Conservation (phyloP, 2,329 filamentous ascomycete species). For the Beauveria brongniartii region DNA sequence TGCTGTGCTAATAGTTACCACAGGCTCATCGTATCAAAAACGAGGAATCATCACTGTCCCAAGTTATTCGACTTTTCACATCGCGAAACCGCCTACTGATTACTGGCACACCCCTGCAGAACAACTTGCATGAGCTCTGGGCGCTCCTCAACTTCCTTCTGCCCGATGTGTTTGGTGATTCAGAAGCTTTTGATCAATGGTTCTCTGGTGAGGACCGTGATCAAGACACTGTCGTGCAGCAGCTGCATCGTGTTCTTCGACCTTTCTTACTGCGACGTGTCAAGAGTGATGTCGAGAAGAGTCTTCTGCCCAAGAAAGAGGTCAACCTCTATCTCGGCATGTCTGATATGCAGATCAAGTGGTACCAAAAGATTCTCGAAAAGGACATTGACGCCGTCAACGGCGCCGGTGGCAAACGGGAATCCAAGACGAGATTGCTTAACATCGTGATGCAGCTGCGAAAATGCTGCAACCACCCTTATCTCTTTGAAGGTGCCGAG, state of each 20-base stretch:
- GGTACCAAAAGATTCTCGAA: constrained; percentile 98
- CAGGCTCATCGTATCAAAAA: constrained; percentile 95
- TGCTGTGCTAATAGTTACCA: not conserved
- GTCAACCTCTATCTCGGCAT: constrained; percentile 95
- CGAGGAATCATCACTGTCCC: constrained; percentile 91
- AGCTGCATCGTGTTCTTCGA: constrained; percentile 84
- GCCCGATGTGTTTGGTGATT: constrained; percentile 96
- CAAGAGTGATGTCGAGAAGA: constrained; percentile 97
- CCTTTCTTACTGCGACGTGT: constrained; percentile 93
- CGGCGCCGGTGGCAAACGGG: constrained; percentile 88
- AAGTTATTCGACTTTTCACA: constrained; percentile 93
- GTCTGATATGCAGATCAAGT: constrained; percentile 98
- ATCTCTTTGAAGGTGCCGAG: constrained; percentile 94
- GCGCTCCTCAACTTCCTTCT: constrained; percentile 93
- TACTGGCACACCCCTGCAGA: constrained; percentile 92
- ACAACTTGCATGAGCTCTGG: constrained; percentile 97
- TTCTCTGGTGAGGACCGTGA: constrained; percentile 86
- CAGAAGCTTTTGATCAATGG: constrained; percentile 96
- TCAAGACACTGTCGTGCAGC: constrained; percentile 91
- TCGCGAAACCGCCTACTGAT: constrained; percentile 93
- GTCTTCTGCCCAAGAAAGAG: constrained; percentile 92
- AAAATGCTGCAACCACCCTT: constrained; percentile 98
- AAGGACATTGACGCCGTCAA: constrained; percentile 99
- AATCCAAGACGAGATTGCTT: constrained; percentile 91
- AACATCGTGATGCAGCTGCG: constrained; percentile 99